Percentiles rank a stretch among this genome's conserved stretches.
These are phyloP conservation scores for Psophocarpus tetragonolobus DNA, from an alignment of 306 rosid genomes.

Conservation along the genomic window DNA sequence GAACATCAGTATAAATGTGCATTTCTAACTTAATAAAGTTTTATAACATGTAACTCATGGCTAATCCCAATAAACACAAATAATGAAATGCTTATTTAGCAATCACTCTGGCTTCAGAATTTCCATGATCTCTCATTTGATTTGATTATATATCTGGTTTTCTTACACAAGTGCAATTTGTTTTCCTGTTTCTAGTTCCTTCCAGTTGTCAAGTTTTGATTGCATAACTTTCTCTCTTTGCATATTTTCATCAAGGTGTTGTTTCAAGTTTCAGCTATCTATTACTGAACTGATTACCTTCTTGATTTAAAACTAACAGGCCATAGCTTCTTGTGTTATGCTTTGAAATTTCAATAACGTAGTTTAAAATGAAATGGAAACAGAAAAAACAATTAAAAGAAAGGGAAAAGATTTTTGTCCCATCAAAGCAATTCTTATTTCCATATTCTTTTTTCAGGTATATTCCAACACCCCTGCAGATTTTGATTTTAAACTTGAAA, in stretches of 20 bases:
- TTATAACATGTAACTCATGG: neutral
- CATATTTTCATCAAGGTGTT: neutral
- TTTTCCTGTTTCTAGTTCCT: slow-evolving; percentile 14
- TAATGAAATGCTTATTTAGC: neutral
- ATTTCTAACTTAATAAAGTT: neutral
- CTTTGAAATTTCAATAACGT: slow-evolving; percentile 9
- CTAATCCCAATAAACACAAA: neutral
- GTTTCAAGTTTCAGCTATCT: neutral
- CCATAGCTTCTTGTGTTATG: neutral
- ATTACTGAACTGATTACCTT: slow-evolving; percentile 20
- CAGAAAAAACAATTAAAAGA: neutral
- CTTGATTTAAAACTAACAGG: neutral
- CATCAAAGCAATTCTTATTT: slow-evolving; percentile 17
- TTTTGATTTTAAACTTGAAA: slow-evolving; percentile 94
- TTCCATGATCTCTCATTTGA: neutral
- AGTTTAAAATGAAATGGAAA: slow-evolving; percentile 12
- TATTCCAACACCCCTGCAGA: slow-evolving; percentile 97
- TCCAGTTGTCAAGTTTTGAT: neutral
- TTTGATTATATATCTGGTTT: slow-evolving; percentile 4
- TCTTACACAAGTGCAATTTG: slow-evolving; percentile 11
- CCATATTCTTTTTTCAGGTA: slow-evolving; percentile 46
- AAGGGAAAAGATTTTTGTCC: neutral
- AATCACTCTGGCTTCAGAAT: slow-evolving; percentile 4
- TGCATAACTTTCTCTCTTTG: slow-evolving; percentile 3
- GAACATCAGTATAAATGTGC: neutral